Base-by-base conservation (phyloP, 2,329 filamentous ascomycete genomes). In the Sporothrix sp. region DNA sequence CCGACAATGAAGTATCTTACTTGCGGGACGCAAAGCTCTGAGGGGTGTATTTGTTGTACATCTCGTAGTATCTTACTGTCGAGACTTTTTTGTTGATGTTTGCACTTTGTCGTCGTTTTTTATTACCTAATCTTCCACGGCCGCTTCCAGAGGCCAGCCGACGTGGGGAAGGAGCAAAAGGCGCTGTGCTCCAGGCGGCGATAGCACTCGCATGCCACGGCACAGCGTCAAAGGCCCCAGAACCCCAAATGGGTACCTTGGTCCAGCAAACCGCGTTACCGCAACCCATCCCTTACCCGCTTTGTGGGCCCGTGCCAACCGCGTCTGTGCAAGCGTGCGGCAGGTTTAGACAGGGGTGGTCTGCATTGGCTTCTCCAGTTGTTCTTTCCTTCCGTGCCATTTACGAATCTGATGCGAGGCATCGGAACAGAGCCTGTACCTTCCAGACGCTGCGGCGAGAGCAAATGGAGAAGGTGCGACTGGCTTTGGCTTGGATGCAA, bases 241-340 rank as follows among this genome's bases (percentile, higher is more conserved):
- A n/a, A n/a, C n/a, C n/a, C n/a, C n/a, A n/a, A n/a, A n/a, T n/a
- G n/a, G n/a, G 30, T 43, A 50, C 37, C 25, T 42, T 32, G 46
- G 32, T 10, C 10, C 25, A 6, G 6, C 25, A 28, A 28, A 32
- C 25, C 16, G 33, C 44, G 45, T 30, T 50, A 52, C 35, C 38
- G 25, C 36, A 51, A 33, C 47, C 33, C 50, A 55, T 50, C 53
- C 52, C 54, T 55, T 54, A 56, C 54, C 56, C 56, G 53, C 39
- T n/a, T 38, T 37, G 56, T 58, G 56, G 56, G 53, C 14, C 56
- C 54, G 54, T 56, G 54, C 56, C 54, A 57, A 56, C 56, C 56
- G 50, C 51, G 53, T 56, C 54, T 56, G 56, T 56, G 56, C 56
- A 58, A 55, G 54, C 54, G 56, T 58, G 51, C 54, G 56, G 54